Evolutionary conservation across 495 filamentous ascomycete species (phyloP).

Genomic region (Penicillium verhagenii): DNA sequence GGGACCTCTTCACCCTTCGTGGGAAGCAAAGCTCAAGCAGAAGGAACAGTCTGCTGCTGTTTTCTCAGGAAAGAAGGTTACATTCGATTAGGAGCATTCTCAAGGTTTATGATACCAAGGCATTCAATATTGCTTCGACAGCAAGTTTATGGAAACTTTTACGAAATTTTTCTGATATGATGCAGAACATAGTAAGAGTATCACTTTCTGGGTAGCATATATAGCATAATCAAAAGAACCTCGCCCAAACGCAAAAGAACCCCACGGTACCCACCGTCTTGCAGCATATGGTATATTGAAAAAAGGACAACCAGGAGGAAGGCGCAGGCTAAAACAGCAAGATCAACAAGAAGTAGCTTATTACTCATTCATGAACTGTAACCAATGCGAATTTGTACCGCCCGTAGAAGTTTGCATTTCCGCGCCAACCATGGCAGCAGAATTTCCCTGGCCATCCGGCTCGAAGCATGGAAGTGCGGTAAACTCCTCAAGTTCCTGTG

Average conservation of each 20-base stretch:
- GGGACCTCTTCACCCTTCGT: conserved; percentile 84
- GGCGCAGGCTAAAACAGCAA: not conserved
- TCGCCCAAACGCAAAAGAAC: not conserved
- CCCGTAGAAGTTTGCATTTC: conserved; percentile 28
- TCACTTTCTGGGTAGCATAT: too few relatives aligned
- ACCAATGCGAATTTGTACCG: conserved; percentile 34
- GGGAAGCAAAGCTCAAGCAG: conserved; percentile 83
- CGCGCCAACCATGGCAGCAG: conserved; percentile 12
- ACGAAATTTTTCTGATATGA: not conserved
- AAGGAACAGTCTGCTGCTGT: conserved; percentile 66
- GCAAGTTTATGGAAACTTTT: not conserved
- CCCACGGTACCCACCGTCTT: not conserved
- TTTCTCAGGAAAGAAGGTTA: conserved; percentile 86
- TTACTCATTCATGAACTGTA: conserved; percentile 42
- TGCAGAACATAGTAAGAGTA: not conserved
- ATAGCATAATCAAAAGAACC: not conserved
- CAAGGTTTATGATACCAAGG: conserved; percentile 1
- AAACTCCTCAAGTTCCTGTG: conserved; percentile 48
- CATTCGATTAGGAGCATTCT: conserved; percentile 65
- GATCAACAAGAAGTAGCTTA: not conserved
- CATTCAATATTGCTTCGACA: not conserved
- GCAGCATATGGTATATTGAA: conserved; percentile 13
- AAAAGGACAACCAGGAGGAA: not conserved
- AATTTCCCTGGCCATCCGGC: conserved; percentile 32
- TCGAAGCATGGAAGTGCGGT: conserved; percentile 50